Percentiles rank a stretch among this genome's conserved stretches.
These are phyloP conservation scores for Collybiopsis luxurians DNA, from an alignment of 768 basidiomycete genomes.

Conservation along the genomic window DNA sequence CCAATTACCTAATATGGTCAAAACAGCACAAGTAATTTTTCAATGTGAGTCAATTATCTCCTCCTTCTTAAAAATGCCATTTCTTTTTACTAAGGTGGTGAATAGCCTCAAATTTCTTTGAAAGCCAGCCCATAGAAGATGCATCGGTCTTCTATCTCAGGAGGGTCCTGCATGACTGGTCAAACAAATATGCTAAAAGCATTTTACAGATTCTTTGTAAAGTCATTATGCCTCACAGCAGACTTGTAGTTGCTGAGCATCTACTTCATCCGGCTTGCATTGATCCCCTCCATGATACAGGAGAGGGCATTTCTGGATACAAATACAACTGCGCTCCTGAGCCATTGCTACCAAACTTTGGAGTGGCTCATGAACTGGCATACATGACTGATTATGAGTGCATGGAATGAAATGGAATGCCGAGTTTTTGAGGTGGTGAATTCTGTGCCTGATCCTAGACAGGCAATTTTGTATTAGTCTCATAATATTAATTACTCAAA, in stretches of 20 bases:
- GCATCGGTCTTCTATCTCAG: conserved; percentile 43
- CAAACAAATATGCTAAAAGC: conserved; percentile 26
- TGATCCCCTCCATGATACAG: neutral
- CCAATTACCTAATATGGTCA: conserved; percentile 20
- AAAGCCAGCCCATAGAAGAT: conserved; percentile 36
- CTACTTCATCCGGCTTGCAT: conserved; percentile 14
- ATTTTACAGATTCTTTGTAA: conserved; percentile 22
- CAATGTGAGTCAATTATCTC: conserved; percentile 39
- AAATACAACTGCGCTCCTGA: neutral
- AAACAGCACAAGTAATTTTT: conserved; percentile 16
- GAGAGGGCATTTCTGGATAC: neutral
- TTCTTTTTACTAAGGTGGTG: no score
- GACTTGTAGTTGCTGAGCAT: conserved; percentile 24
- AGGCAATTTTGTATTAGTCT: conserved; percentile 17
- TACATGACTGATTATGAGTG: conserved; percentile 9
- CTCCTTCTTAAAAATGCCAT: no score
- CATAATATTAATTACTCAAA: no score
- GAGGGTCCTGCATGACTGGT: conserved; percentile 53
- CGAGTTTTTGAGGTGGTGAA: no score
- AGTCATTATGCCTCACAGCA: conserved; percentile 20
- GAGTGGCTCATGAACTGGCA: conserved; percentile 1
- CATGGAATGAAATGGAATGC: no score
- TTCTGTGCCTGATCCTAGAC: neutral
- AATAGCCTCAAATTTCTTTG: conserved; percentile 19
- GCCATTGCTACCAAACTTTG: conserved; percentile 8